Evolutionary conservation across 768 basidiomycete genomes (phyloP), one percentile per base, ranked within the genome.

Genomic region (Russula virescens): DNA sequence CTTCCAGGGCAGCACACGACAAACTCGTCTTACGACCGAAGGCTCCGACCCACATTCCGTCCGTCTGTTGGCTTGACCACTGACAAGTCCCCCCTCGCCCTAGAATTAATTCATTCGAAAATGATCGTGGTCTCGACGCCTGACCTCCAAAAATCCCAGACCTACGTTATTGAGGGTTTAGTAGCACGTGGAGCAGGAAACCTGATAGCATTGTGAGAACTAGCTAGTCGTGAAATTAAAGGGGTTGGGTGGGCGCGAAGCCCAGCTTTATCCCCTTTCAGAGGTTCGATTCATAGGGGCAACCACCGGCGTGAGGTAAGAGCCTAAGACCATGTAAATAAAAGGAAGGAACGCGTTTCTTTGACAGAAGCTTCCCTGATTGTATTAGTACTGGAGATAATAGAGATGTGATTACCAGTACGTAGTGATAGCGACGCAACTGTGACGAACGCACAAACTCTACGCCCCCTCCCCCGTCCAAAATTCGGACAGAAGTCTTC

Each of bases 401-500:
- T 50, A 35, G 23, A 26, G 51, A 60, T 47, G n/a, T 45, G 26
- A 47, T 47, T 28, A 10, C 38, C 42, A 45, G 43, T 50, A 42
- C 58, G 58, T 60, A 60, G 51, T 19, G 51, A 54, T 54, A 54
- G 59, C 52, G 59, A 60, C 45, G 23, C 38, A 38, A 38, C 34
- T 35, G 34, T n/a, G 10, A 35, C 10, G 13, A 38, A 11, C 38
- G 13, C 38, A 38, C 6, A 38, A 38, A 31, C 8, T 14, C 38
- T 38, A 11, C 10, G 38, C 38, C 38, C 13, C 2, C 38, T 38
- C 38, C 38, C 13, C 38, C 38, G 38, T 9, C 13, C 38, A 38
- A 14, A 38, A 38, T 38, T 38, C 38, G 10, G 10, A 38, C 38
- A 11, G 38, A 38, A 38, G 38, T 11, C 38, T 14, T 38, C 38